Base-by-base conservation (phyloP, 129 eudicot species). In the Arctium lappa region DNA sequence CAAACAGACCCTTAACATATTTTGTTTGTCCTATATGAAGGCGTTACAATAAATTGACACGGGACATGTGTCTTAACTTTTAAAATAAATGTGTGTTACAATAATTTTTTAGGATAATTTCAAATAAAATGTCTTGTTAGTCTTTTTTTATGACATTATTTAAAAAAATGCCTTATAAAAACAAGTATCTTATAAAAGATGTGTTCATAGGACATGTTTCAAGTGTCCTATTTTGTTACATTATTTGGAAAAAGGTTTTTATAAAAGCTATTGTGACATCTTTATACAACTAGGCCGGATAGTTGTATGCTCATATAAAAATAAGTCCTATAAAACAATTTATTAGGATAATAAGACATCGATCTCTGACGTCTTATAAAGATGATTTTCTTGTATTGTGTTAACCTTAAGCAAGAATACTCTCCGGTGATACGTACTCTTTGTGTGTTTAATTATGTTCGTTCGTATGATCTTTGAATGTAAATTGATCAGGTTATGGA, bases 401-500 rank as follows among this genome's bases (percentile, higher is more conserved):
- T 60, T 60, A 60, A 16, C 8, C 68, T 16, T 16, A 60, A 60
- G 8, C 68, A 60, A n/a, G 29, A 60, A 60, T 60, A 60, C 2
- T 2, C 12, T 48, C 12, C 34, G 34, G 60, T 81, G 31, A 63
- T 10, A 72, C 8, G 0, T 62, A 39, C 22, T 0, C 56, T 74
- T 30, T 81, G 29, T 16, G 73, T 31, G 63, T 29, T 37, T 78
- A 27, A 34, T 6, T 74, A 38, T 60, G 37, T 70, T 50, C 27
- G 3, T 78, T 78, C 33, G 74, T 15, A 40, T 7, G 44, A 84
- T 22, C 33, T 73, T 63, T 63, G 32, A 10, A 32, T 12, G 18
- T 73, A 12, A 42, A 79, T 34, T 33, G 68, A 60, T 60, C 86
- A 91, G 92, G 84, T 83, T 27, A 10, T 87, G 75, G 80, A 70